phyloP scores from a whole-genome alignment of 768 basidiomycete genomes.

The Tylopilus subfusipes region DNA sequence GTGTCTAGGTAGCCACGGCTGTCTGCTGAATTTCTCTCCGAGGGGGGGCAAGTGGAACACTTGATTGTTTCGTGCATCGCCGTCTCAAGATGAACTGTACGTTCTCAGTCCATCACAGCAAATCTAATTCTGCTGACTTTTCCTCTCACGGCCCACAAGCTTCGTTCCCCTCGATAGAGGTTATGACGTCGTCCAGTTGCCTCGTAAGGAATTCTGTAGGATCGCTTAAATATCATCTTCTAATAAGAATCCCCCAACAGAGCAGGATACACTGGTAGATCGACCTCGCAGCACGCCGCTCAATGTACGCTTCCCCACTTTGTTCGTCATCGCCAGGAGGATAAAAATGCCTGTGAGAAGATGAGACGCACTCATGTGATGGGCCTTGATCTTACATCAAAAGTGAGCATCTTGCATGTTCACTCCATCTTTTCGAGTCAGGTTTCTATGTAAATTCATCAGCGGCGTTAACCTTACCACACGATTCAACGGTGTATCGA shows the following conservation, averaged over 20 bases:
- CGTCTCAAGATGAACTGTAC: background rate
- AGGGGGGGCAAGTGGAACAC: background rate
- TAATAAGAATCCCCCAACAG: background rate
- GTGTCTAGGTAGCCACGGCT: background rate
- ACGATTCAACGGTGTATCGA: background rate
- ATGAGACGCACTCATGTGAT: background rate
- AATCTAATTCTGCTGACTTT: background rate
- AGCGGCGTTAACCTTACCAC: background rate
- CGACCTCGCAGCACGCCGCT: background rate
- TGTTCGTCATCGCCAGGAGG: background rate
- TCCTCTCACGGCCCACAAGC: conserved; percentile 5
- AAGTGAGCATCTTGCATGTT: background rate
- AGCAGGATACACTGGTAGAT: background rate
- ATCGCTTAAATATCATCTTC: background rate
- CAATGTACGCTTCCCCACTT: background rate
- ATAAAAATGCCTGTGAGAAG: background rate
- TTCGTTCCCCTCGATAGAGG: background rate
- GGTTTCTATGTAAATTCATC: background rate
- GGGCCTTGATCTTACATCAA: background rate
- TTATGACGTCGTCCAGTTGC: background rate
- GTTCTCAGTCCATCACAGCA: background rate
- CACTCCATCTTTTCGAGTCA: background rate
- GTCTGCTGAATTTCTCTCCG: background rate
- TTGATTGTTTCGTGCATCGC: background rate
- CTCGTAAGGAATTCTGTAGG: background rate